Percentiles rank a stretch among this genome's conserved stretches.
Evolutionary conservation across 768 basidiomycete genomes (phyloP).

Genomic region (Sarcodon sp.): DNA sequence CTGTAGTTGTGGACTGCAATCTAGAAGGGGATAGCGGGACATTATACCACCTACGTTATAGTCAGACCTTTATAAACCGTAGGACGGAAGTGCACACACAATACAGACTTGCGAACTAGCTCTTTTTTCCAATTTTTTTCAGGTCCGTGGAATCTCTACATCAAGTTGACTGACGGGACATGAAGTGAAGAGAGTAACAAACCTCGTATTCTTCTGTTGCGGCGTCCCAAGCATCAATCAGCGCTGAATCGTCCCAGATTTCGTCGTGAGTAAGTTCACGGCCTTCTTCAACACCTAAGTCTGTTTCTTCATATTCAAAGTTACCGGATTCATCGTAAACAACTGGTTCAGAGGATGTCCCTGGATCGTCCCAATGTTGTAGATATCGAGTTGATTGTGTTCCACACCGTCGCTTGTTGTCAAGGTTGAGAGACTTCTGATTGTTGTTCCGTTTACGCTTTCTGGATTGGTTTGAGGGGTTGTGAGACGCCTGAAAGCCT

Average conservation of each 20-base stretch:
- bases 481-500: constrained; percentile 6
- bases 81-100: constrained; percentile 34
- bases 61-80: background rate
- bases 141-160: constrained; percentile 50
- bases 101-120: constrained; percentile 53
- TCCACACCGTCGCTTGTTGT: constrained; percentile 2
- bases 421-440: constrained; percentile 16
- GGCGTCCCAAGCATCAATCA: constrained; percentile 77
- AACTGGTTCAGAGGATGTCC: constrained; percentile 12
- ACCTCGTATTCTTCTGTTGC: constrained; percentile 74
- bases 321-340: constrained; percentile 14
- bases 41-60: constrained; percentile 61
- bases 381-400: constrained; percentile 1
- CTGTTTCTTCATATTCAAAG: constrained; percentile 18
- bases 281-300: constrained; percentile 36
- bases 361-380: constrained; percentile 35
- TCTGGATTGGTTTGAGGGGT: constrained; percentile 30
- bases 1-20: background rate
- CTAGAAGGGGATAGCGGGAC: constrained; percentile 25
- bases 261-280: constrained; percentile 58
- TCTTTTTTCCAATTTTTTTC: constrained; percentile 65
- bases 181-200: constrained; percentile 5
- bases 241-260: constrained; percentile 79
- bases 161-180: background rate
- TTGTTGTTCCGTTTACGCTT: constrained; percentile 37